These are phyloP conservation scores for Nitzschia putrida DNA, from an alignment of 108 stramenopile species.

Conservation along the genomic window DNA sequence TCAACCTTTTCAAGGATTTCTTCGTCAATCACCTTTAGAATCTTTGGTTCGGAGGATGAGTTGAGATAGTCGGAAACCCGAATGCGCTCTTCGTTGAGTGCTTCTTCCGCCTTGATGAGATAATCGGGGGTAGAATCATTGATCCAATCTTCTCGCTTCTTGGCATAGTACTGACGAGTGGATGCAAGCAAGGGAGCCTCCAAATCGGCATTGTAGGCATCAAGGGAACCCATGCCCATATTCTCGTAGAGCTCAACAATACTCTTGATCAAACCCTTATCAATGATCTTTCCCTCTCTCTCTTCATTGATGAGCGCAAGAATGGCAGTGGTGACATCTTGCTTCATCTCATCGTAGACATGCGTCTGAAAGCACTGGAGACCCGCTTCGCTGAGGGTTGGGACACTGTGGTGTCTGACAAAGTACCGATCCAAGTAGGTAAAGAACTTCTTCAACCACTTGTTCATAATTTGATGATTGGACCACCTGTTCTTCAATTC, in stretches of 20 bases:
- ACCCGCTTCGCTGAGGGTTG: slow-evolving; percentile 90
- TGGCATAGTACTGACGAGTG: slow-evolving; percentile 91
- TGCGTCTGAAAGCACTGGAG: slow-evolving; percentile 90
- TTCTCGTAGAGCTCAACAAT: slow-evolving; percentile 95
- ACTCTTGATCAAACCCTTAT: slow-evolving; percentile 90
- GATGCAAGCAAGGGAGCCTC: slow-evolving; percentile 87
- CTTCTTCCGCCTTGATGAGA: slow-evolving; percentile 95
- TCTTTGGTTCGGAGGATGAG: slow-evolving; percentile 83
- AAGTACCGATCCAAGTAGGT: slow-evolving; percentile 98
- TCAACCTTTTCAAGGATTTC: slow-evolving; percentile 95
- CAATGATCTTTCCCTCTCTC: slow-evolving; percentile 92
- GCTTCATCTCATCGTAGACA: slow-evolving; percentile 94
- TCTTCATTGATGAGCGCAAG: slow-evolving; percentile 93
- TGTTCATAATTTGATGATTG: slow-evolving; percentile 99
- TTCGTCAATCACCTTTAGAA: slow-evolving; percentile 90
- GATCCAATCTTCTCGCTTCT: slow-evolving; percentile 97
- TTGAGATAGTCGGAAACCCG: slow-evolving; percentile 95
- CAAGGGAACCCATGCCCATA: slow-evolving; percentile 95
- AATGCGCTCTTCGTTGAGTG: slow-evolving; percentile 82
- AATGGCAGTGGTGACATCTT: slow-evolving; percentile 84
- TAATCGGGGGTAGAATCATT: slow-evolving; percentile 95
- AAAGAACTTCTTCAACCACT: slow-evolving; percentile 99
- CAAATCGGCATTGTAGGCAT: slow-evolving; percentile 89
- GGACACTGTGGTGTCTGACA: slow-evolving; percentile 94
- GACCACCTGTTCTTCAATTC: slow-evolving; percentile 95